Conservation (phyloP, 2,329 filamentous ascomycete genomes). For the Juglanconis oblonga region DNA sequence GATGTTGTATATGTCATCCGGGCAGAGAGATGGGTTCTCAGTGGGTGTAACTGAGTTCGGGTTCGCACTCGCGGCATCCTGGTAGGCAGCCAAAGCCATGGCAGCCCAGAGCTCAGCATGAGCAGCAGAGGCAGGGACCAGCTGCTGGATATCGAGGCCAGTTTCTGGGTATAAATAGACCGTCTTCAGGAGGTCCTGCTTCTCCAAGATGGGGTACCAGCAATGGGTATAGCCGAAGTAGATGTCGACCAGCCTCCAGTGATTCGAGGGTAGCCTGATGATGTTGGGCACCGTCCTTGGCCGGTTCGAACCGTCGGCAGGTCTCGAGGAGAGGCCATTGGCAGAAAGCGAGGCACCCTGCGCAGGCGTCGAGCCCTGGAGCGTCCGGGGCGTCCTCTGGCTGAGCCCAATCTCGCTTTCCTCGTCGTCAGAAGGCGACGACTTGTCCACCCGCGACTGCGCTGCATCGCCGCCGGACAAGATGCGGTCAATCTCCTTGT, state of each 20-base stretch:
- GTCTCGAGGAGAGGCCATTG: background rate
- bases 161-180: conserved; percentile 40
- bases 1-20: conserved; percentile 45
- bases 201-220: conserved; percentile 74
- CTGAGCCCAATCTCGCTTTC: conserved; percentile 25
- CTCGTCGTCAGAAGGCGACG: conserved; percentile 29
- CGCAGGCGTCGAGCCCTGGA: background rate
- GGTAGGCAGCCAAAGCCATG: conserved; percentile 55
- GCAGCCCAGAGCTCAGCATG: conserved; percentile 61
- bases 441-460: conserved; percentile 29
- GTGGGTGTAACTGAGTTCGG: conserved; percentile 10
- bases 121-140: conserved; percentile 30
- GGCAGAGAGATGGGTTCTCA: conserved; percentile 25
- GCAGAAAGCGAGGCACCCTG: background rate
- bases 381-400: background rate
- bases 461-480: conserved; percentile 45
- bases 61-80: conserved; percentile 37
- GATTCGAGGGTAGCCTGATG: conserved; percentile 46
- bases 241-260: conserved; percentile 63
- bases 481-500: conserved; percentile 60
- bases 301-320: background rate
- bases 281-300: background rate
- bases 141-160: conserved; percentile 25
- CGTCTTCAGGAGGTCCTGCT: conserved; percentile 54
- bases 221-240: conserved; percentile 75